Evolutionary conservation across 306 rosid genomes (phyloP), one percentile per base, ranked within the genome.

Genomic region (Rosa rugosa): DNA sequence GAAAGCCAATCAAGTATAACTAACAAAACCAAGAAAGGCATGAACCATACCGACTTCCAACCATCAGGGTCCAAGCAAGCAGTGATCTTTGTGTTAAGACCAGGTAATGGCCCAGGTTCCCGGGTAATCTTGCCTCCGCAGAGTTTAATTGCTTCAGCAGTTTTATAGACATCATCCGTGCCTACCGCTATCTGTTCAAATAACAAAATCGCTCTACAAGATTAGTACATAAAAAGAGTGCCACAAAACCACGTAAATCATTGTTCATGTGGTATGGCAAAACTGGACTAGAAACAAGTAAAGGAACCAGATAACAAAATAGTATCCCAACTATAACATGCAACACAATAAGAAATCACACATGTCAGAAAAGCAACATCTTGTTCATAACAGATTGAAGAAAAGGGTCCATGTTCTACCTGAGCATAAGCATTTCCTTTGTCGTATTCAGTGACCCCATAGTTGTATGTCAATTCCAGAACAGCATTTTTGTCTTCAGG

Each of bases 21-120:
- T 13, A 63, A 13, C 11, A 71, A 12, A 45, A 62, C 51, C 59
- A 57, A 66, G 65, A 80, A 64, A 73, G 47, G 63, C 0, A 63
- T 76, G 80, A 88, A 46, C 46, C 87, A 70, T 92, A 96, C 99
- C 90, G 94, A 73, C 62, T 96, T 96, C 99, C 99, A 96, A 49
- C 98, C 99, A 74, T 96, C 98, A 11, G 98, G 98, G 79, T 96
- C 99, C 85, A 85, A 84, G 86, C 98, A 91, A 76, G 94, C 90
- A 49, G 97, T 90, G 59, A 96, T 96, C 85, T 96, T 91, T 70
- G 97, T 96, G 85, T 67, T 88, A 41, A 88, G 75, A 25, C 94
- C 96, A 68, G 99, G 99, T 78, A 89, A 79, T 1, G 93, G 98
- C 78, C 98, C 99, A 47, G 98, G 92, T 82, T 93, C 98, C 72